Conservation (phyloP, 345 rosid species). For the Trapa bicornis region DNA sequence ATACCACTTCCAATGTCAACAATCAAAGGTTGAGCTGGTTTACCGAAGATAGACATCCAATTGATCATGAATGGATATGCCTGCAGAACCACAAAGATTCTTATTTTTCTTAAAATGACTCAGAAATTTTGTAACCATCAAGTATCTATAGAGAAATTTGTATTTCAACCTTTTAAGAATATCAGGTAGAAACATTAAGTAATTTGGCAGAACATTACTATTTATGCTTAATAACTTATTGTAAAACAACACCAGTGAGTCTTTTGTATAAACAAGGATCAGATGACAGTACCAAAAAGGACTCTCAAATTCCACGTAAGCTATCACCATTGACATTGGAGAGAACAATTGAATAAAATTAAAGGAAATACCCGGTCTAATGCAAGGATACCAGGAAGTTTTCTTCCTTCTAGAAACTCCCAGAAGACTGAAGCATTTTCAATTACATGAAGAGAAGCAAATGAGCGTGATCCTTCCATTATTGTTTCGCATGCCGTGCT, state of each 20-base stretch:
- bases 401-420: slow-evolving; percentile 56
- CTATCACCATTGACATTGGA: neutral
- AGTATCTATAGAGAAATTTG: neutral
- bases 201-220: neutral
- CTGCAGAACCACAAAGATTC: slow-evolving; percentile 22
- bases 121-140: neutral
- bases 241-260: neutral
- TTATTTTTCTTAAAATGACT: neutral
- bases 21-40: slow-evolving; percentile 40
- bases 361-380: slow-evolving; percentile 42
- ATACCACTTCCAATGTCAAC: slow-evolving; percentile 73
- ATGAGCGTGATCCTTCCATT: slow-evolving; percentile 17
- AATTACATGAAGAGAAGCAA: slow-evolving; percentile 17
- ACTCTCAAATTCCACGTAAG: neutral
- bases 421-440: slow-evolving; percentile 43
- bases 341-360: slow-evolving; percentile 8
- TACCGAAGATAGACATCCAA: slow-evolving; percentile 30
- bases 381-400: slow-evolving; percentile 47
- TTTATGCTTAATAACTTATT: neutral
- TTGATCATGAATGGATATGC: slow-evolving; percentile 45
- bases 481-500: slow-evolving; percentile 28
- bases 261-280: neutral
- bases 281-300: neutral
- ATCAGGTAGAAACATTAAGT: neutral
- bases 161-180: neutral